Evolutionary conservation across 2,329 filamentous ascomycete genomes (phyloP).

Genomic region (Aspergillus luchuensis): DNA sequence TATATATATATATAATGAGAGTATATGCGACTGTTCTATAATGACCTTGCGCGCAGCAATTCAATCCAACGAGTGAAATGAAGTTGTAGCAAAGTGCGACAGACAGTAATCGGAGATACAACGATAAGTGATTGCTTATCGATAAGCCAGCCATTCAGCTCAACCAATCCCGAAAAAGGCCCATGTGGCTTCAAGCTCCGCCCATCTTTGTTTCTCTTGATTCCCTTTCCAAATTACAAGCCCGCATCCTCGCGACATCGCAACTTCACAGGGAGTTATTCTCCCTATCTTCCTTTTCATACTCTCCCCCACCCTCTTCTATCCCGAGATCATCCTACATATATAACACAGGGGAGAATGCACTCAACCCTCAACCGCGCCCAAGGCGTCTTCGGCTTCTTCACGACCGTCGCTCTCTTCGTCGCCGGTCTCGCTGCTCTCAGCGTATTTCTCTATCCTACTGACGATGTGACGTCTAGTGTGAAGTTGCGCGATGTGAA

Average conservation of each 20-base stretch:
- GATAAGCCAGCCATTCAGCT: slow-evolving; percentile 18
- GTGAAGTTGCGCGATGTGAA: slow-evolving; percentile 66
- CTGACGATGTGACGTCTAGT: slow-evolving; percentile 57
- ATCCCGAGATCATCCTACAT: too few species aligned
- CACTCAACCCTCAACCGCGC: slow-evolving; percentile 80
- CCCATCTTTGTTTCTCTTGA: not conserved
- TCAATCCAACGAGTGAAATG: too few species aligned
- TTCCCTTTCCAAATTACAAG: too few species aligned
- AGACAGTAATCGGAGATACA: not conserved
- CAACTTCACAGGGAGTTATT: not conserved
- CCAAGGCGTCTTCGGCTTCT: slow-evolving; percentile 96
- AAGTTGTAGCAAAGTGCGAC: not conserved
- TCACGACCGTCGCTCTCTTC: slow-evolving; percentile 87
- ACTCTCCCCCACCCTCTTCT: too few species aligned
- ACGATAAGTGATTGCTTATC: slow-evolving; percentile 14
- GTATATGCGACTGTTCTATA: not conserved
- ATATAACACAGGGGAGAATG: slow-evolving; percentile 58
- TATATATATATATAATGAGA: not conserved
- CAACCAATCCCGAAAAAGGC: slow-evolving; percentile 20
- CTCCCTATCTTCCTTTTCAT: not conserved
- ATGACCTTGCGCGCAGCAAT: not conserved
- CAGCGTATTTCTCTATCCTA: slow-evolving; percentile 67
- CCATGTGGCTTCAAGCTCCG: slow-evolving; percentile 21
- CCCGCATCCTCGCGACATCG: not conserved
- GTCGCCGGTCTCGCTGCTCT: slow-evolving; percentile 78